A percentile compares a stretch with the other conserved stretches of the same genome.
phyloP scores from a whole-genome alignment of 106 monocot genomes.

The Phalaenopsis equestris region DNA sequence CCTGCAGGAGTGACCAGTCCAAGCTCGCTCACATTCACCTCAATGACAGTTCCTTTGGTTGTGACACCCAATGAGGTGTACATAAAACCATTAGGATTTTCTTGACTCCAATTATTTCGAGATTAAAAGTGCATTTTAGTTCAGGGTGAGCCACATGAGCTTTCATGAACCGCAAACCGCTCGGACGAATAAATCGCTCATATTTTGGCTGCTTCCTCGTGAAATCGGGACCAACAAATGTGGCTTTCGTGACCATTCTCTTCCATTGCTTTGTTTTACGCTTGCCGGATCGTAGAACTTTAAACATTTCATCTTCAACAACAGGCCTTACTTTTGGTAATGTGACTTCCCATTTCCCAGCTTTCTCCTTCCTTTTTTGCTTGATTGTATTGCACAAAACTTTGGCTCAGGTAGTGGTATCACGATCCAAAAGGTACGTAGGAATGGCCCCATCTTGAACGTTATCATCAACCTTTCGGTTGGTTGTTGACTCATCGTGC shows the following conservation, averaged over 20 bases:
- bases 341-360: constrained; percentile 96
- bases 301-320: constrained; percentile 94
- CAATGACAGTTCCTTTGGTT: constrained; percentile 88
- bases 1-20: constrained; percentile 89
- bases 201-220: constrained; percentile 96
- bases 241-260: constrained; percentile 96
- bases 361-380: constrained; percentile 96
- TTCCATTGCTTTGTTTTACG: constrained; percentile 97
- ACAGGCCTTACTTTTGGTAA: constrained; percentile 90
- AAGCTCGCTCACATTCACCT: constrained; percentile 99
- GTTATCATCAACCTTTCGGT: constrained; percentile 81
- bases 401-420: constrained; percentile 75
- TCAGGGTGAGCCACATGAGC: constrained; percentile 97
- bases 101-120: constrained; percentile 92
- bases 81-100: constrained; percentile 95
- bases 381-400: constrained; percentile 92
- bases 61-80: constrained; percentile 91
- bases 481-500: constrained; percentile 84
- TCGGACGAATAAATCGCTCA: constrained; percentile 87
- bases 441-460: constrained; percentile 87
- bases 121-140: constrained; percentile 93
- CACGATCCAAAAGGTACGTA: constrained; percentile 91
- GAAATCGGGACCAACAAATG: constrained; percentile 82
- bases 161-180: constrained; percentile 77
- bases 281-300: constrained; percentile 83